These are phyloP conservation scores for Filobasidium uniguttulatum DNA, from an alignment of 1,284 basidiomycete species.

Conservation along the genomic window DNA sequence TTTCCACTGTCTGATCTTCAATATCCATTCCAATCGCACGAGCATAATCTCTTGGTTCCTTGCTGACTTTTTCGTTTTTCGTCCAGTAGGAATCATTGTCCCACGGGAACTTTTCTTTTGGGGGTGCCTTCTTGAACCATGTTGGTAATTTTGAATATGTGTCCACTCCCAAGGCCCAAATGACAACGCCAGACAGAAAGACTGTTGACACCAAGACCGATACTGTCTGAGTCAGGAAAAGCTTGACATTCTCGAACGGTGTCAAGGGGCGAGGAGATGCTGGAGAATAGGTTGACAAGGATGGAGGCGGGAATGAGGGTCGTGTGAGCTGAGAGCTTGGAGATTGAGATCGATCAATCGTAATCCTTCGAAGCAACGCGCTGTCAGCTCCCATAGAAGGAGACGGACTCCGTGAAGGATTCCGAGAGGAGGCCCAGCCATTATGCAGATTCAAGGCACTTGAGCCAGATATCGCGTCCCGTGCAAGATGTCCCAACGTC, in stretches of 20 bases:
- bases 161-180: slow-evolving; percentile 35
- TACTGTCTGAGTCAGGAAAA: slow-evolving; percentile 40
- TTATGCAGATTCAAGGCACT: slow-evolving; percentile 3
- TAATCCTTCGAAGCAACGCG: slow-evolving; percentile 29
- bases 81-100: slow-evolving; percentile 42
- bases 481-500: background rate
- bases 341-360: slow-evolving; percentile 32
- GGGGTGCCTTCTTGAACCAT: slow-evolving; percentile 16
- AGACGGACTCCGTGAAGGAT: slow-evolving; percentile 7
- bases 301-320: slow-evolving; percentile 36
- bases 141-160: slow-evolving; percentile 13
- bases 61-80: slow-evolving; percentile 41
- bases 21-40: slow-evolving; percentile 45
- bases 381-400: slow-evolving; percentile 5
- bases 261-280: slow-evolving; percentile 25
- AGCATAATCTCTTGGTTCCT: slow-evolving; percentile 48
- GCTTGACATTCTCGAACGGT: slow-evolving; percentile 24
- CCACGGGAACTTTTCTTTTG: slow-evolving; percentile 37
- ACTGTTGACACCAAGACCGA: slow-evolving; percentile 42
- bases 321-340: slow-evolving; percentile 34
- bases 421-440: background rate
- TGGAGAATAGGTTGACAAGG: slow-evolving; percentile 31
- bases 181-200: slow-evolving; percentile 40
- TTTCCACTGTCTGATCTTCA: slow-evolving; percentile 45
- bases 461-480: background rate